A percentile compares a stretch with the other conserved stretches of the same genome.
phyloP scores from a whole-genome alignment of 1,284 basidiomycete species.

The Wolfiporia cocos region DNA sequence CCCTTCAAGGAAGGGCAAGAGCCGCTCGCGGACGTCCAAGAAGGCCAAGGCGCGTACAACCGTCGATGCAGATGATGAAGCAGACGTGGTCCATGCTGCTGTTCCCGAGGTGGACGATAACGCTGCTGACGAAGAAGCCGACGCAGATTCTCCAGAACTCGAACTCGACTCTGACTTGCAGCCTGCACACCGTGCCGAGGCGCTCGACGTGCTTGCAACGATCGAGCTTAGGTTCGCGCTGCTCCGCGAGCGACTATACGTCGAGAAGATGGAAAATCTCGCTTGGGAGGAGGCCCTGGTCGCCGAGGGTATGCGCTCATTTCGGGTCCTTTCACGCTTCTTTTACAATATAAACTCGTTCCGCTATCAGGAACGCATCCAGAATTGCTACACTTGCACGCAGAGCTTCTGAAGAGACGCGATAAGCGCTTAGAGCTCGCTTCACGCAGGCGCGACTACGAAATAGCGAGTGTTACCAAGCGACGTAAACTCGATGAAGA shows the following conservation, averaged over 20 bases:
- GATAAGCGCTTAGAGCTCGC: constrained; percentile 73
- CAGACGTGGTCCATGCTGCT: constrained; percentile 29
- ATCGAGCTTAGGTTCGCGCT: constrained; percentile 78
- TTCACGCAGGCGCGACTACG: constrained; percentile 59
- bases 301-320: constrained; percentile 44
- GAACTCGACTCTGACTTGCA: constrained; percentile 27
- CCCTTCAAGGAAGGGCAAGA: constrained; percentile 18
- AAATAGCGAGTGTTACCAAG: constrained; percentile 49
- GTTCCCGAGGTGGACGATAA: constrained; percentile 34
- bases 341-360: background rate
- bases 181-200: constrained; percentile 59
- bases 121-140: constrained; percentile 20
- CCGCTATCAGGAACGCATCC: constrained; percentile 63
- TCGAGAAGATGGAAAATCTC: constrained; percentile 78
- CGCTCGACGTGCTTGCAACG: constrained; percentile 67
- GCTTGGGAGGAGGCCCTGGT: constrained; percentile 74
- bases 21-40: constrained; percentile 14
- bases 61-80: constrained; percentile 30
- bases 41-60: constrained; percentile 25
- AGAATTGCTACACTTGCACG: constrained; percentile 74
- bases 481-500: constrained; percentile 56
- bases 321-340: constrained; percentile 7
- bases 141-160: constrained; percentile 33
- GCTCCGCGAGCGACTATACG: constrained; percentile 65
- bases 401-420: constrained; percentile 64